Conservation (phyloP, 228 moss, liverwort and hornwort species). For the Sphagnum magellanicum region DNA sequence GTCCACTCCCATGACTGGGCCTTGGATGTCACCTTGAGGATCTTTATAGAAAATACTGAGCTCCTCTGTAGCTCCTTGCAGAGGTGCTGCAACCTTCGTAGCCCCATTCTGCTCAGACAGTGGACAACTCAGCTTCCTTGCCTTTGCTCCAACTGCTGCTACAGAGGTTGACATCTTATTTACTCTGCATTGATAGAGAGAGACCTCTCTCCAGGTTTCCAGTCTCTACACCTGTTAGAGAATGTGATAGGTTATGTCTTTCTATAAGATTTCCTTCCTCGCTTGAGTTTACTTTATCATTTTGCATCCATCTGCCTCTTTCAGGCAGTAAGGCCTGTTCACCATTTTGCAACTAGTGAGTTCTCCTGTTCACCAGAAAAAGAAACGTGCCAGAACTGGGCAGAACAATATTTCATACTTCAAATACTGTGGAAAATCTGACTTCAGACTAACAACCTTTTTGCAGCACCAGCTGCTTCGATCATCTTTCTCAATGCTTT, state of each 20-base stretch:
- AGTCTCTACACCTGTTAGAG: neutral
- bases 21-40: constrained; percentile 91
- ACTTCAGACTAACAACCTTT: constrained; percentile 20
- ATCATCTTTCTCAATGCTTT: constrained; percentile 33
- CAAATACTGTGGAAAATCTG: no score
- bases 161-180: neutral
- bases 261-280: neutral
- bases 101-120: constrained; percentile 5
- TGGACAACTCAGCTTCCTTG: constrained; percentile 11
- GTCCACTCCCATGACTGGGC: constrained; percentile 78
- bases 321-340: neutral
- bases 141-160: constrained; percentile 7
- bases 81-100: no score
- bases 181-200: neutral
- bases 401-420: no score
- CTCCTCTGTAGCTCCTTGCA: constrained; percentile 47
- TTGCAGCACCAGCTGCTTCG: constrained; percentile 35
- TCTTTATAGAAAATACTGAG: constrained; percentile 73
- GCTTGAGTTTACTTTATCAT: neutral
- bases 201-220: neutral
- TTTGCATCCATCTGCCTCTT: neutral
- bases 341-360: neutral
- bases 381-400: no score
- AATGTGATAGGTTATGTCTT: neutral
- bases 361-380: neutral